These are phyloP conservation scores for Mycena vitilis DNA, from an alignment of 768 basidiomycete species.

Conservation along the genomic window DNA sequence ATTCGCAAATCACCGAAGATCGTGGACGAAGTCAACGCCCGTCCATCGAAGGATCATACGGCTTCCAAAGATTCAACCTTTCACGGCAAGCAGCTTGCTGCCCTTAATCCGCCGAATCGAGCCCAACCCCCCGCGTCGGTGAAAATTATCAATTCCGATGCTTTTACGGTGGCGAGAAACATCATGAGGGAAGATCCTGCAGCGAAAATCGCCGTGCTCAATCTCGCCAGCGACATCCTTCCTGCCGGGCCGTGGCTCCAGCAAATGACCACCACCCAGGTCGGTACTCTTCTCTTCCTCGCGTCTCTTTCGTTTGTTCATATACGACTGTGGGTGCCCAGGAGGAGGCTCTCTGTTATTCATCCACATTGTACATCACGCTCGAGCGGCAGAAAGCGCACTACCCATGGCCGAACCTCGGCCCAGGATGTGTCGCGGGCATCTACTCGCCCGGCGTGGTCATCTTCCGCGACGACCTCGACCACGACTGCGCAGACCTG, in stretches of 20 bases:
- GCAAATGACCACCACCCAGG: conserved; percentile 3
- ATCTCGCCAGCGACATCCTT: conserved; percentile 52
- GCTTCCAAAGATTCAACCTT: conserved; percentile 48
- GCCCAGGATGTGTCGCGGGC: conserved; percentile 52
- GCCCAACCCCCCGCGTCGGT: conserved; percentile 36
- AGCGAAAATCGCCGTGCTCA: conserved; percentile 50
- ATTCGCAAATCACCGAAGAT: conserved; percentile 38
- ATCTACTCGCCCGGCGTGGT: conserved; percentile 59
- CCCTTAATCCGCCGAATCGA: conserved; percentile 37
- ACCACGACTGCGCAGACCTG: conserved; percentile 53
- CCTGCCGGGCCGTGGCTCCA: conserved; percentile 31
- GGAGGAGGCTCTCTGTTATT: conserved; percentile 51
- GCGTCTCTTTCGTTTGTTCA: too few relatives aligned
- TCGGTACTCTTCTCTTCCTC: too few relatives aligned
- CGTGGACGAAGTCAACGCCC: conserved; percentile 12
- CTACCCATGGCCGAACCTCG: conserved; percentile 63
- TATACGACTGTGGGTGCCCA: not conserved
- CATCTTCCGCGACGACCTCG: conserved; percentile 60
- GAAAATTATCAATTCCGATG: conserved; percentile 49
- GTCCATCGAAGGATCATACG: conserved; percentile 41
- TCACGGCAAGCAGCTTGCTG: conserved; percentile 41
- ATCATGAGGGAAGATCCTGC: conserved; percentile 43
- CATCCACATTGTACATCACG: conserved; percentile 57
- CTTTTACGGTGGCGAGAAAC: conserved; percentile 50
- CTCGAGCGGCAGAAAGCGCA: conserved; percentile 46